A percentile compares a stretch with the other conserved stretches of the same genome.
Evolutionary conservation across 352 stramenopile genomes (phyloP).

Genomic region (Lagenidium giganteum): DNA sequence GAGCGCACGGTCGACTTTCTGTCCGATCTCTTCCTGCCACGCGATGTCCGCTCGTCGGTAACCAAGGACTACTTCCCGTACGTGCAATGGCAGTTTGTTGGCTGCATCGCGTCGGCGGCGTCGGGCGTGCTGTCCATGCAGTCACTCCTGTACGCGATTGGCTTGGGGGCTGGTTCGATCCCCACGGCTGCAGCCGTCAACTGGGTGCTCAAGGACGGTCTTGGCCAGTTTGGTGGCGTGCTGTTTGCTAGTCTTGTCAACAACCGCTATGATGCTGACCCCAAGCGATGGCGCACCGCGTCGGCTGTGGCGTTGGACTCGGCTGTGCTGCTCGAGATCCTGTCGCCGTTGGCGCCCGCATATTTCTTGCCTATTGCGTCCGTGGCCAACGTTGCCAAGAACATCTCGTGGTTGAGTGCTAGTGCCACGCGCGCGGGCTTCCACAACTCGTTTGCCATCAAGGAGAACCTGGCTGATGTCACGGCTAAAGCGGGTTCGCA

Average conservation of each 20-base stretch:
- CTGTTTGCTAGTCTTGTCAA: slow-evolving; percentile 90
- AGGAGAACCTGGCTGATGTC: slow-evolving; percentile 94
- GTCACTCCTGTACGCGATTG: slow-evolving; percentile 92
- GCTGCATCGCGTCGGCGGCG: slow-evolving; percentile 74
- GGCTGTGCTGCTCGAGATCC: slow-evolving; percentile 91
- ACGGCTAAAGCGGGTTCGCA: slow-evolving; percentile 95
- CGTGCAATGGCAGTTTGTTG: slow-evolving; percentile 78
- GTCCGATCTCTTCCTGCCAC: slow-evolving; percentile 86
- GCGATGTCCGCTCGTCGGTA: slow-evolving; percentile 82
- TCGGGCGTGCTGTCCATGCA: slow-evolving; percentile 92
- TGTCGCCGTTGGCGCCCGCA: slow-evolving; percentile 65
- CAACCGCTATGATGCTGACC: slow-evolving; percentile 92
- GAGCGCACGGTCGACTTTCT: slow-evolving; percentile 42
- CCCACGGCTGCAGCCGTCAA: slow-evolving; percentile 91
- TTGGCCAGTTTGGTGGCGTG: slow-evolving; percentile 95
- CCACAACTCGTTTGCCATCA: slow-evolving; percentile 89
- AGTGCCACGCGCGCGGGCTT: slow-evolving; percentile 92
- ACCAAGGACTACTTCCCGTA: slow-evolving; percentile 86
- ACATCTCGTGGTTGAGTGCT: slow-evolving; percentile 94
- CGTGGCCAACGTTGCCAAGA: slow-evolving; percentile 92
- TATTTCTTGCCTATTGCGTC: slow-evolving; percentile 90
- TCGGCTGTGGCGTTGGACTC: slow-evolving; percentile 87
- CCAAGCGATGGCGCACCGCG: slow-evolving; percentile 92
- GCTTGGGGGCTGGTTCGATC: slow-evolving; percentile 82
- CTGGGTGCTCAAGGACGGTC: slow-evolving; percentile 96